These are phyloP conservation scores for Colletotrichum echinochloae DNA, from an alignment of 2,329 filamentous ascomycete species.

Conservation along the genomic window DNA sequence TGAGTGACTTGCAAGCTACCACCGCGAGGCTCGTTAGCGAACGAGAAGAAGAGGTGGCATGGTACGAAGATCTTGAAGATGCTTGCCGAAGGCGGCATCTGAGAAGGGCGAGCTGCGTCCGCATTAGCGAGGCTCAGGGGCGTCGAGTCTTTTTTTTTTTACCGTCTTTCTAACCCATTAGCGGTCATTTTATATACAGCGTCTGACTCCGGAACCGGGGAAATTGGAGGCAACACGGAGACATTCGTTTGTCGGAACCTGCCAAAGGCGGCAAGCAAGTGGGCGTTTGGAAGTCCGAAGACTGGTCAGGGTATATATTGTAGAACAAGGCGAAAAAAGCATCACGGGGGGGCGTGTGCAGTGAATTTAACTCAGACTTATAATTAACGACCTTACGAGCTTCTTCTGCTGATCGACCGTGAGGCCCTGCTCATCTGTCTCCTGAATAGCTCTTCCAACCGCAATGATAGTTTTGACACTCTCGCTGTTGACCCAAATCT, in stretches of 20 bases:
- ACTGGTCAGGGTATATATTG: slow-evolving; percentile 29
- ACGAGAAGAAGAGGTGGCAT: not conserved
- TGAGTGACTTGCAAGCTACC: slow-evolving; percentile 29
- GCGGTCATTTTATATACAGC: slow-evolving; percentile 19
- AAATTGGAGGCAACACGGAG: not conserved
- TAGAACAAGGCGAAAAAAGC: slow-evolving; percentile 37
- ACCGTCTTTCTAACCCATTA: not conserved
- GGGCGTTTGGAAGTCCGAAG: slow-evolving; percentile 30
- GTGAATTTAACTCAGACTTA: slow-evolving; percentile 62
- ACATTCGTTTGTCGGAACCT: slow-evolving; percentile 26
- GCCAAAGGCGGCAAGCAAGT: slow-evolving; percentile 13
- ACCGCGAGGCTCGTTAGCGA: not conserved
- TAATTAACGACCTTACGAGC: slow-evolving; percentile 74
- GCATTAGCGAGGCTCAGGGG: slow-evolving; percentile 12
- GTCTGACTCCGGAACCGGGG: not conserved
- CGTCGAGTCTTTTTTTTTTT: slow-evolving; percentile 17
- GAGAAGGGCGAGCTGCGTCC: not conserved
- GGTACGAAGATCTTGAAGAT: not conserved
- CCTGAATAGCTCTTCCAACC: slow-evolving; percentile 81
- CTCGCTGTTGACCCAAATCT: slow-evolving; percentile 89
- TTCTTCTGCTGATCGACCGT: slow-evolving; percentile 76
- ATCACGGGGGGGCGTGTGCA: slow-evolving; percentile 33
- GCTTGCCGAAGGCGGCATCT: not conserved
- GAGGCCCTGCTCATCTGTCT: slow-evolving; percentile 78
- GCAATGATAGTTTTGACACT: slow-evolving; percentile 78